phyloP scores from a whole-genome alignment of 306 rosid genomes.

The Alnus rubra region DNA sequence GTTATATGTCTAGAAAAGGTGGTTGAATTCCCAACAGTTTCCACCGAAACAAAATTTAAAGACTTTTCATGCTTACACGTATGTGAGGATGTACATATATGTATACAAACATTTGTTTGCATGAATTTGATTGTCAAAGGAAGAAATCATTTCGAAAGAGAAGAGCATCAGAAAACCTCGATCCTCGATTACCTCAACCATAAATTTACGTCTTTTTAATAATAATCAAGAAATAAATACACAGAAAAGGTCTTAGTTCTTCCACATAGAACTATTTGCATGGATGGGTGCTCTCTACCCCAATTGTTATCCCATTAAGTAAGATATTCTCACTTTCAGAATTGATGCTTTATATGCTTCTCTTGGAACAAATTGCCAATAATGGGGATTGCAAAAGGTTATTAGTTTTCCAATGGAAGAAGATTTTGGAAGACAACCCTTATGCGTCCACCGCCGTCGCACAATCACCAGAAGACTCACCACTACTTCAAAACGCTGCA shows the following conservation, averaged over 20 bases:
- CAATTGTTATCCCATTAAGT: background rate
- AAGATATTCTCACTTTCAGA: background rate
- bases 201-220: background rate
- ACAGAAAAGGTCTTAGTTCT: background rate
- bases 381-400: background rate
- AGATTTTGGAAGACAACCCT: background rate
- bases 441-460: too few relatives aligned
- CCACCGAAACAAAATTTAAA: slow-evolving; percentile 2
- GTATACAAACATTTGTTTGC: background rate
- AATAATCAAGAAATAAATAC: background rate
- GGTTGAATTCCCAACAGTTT: slow-evolving; percentile 17
- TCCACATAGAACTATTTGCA: background rate
- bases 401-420: background rate
- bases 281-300: background rate
- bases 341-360: background rate
- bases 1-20: background rate
- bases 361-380: background rate
- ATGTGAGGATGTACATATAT: too few relatives aligned
- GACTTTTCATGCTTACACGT: too few relatives aligned
- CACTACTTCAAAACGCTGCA: too few relatives aligned
- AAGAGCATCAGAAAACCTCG: background rate
- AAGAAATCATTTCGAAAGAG: background rate
- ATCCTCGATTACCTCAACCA: background rate
- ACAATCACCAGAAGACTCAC: too few relatives aligned
- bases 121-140: background rate